Evolutionary conservation across 495 filamentous ascomycete species (phyloP).

Genomic region (Trichoderma reesei): DNA sequence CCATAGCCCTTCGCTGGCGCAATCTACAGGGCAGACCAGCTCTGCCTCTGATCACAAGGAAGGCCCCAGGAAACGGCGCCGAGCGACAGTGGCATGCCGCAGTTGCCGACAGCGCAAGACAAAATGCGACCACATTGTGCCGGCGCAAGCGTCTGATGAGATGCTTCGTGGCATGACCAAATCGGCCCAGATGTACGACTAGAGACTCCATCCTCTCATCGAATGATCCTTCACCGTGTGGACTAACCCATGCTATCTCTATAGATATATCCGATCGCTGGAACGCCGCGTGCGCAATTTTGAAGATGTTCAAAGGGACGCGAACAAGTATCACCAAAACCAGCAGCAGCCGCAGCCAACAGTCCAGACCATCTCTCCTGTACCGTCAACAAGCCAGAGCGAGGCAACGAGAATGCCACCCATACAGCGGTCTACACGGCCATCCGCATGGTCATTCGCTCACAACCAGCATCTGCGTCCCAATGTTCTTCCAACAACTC

Average conservation of each 20-base stretch:
- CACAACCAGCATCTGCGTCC: background rate
- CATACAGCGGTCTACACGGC: background rate
- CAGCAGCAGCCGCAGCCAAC: background rate
- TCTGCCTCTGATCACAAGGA: background rate
- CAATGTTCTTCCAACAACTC: conserved; percentile 10
- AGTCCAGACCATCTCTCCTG: background rate
- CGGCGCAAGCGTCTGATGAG: conserved; percentile 22
- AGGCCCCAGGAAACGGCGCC: conserved; percentile 11
- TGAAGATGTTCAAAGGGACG: conserved; percentile 9
- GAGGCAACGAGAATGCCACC: background rate
- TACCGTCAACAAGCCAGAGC: background rate
- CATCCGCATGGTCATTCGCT: background rate
- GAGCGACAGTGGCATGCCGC: conserved; percentile 29
- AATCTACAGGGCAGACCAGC: background rate
- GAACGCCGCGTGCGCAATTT: conserved; percentile 13
- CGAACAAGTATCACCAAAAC: background rate
- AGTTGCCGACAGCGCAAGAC: conserved; percentile 39
- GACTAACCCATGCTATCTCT: background rate
- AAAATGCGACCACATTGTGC: conserved; percentile 40
- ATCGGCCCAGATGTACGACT: conserved; percentile 10
- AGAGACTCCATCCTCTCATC: no score
- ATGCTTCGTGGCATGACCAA: conserved; percentile 14
- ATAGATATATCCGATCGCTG: conserved; percentile 12
- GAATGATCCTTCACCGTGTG: background rate
- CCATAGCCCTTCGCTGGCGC: background rate